Evolutionary conservation across 2,329 filamentous ascomycete genomes (phyloP).

Genomic region (Curvularia eragrostidis): DNA sequence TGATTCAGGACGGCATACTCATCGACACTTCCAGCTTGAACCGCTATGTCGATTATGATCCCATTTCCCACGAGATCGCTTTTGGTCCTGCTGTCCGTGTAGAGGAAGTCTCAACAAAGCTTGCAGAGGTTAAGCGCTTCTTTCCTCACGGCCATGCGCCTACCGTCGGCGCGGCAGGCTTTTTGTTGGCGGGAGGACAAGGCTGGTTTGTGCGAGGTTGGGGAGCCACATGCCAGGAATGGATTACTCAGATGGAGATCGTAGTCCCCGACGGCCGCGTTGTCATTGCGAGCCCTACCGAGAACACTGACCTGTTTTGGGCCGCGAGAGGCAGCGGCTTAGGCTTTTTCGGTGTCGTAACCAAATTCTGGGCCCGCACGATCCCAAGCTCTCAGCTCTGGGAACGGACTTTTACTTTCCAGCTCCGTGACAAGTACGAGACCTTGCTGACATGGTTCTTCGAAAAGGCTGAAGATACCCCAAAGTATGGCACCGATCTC

Average conservation of each 20-base stretch:
- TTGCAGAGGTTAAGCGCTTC: constrained; percentile 21
- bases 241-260: constrained; percentile 37
- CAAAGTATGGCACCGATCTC: constrained; percentile 10
- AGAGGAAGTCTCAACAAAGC: constrained; percentile 11
- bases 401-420: constrained; percentile 4
- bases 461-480: constrained; percentile 4
- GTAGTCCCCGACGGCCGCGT: constrained; percentile 43
- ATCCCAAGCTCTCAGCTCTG: constrained; percentile 13
- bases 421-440: constrained; percentile 6
- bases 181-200: constrained; percentile 38
- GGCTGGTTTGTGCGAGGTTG: constrained; percentile 39
- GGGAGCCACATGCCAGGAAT: constrained; percentile 30
- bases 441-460: constrained; percentile 6
- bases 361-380: constrained; percentile 22
- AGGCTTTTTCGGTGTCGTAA: constrained; percentile 32
- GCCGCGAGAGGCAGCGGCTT: constrained; percentile 46
- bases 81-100: constrained; percentile 27
- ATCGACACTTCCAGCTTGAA: constrained; percentile 27
- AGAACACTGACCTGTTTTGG: constrained; percentile 49
- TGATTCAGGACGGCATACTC: constrained; percentile 25
- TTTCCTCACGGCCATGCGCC: constrained; percentile 36
- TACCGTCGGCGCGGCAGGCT: constrained; percentile 35
- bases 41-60: constrained; percentile 20
- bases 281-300: constrained; percentile 30
- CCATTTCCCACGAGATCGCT: constrained; percentile 15